Evolutionary conservation across 2,329 filamentous ascomycete genomes (phyloP).

Genomic region (Colletotrichum aenigma): DNA sequence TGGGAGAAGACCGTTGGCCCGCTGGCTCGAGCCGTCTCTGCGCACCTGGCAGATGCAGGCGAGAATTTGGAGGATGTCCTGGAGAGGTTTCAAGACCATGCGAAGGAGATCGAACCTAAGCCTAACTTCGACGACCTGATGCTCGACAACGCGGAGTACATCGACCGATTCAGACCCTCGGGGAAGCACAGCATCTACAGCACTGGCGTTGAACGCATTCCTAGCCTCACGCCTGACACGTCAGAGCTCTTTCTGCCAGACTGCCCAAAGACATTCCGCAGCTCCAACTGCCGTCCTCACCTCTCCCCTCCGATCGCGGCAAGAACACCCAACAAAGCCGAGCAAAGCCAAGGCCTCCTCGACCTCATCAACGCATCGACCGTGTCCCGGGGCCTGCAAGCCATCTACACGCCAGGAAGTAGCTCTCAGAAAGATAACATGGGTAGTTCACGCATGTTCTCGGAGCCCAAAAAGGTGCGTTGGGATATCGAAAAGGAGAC

Average conservation of each 20-base stretch:
- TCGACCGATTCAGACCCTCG: not conserved
- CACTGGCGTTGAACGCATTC: not conserved
- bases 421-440: not conserved
- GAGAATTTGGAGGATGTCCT: fast-evolving
- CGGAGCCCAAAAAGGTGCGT: not conserved
- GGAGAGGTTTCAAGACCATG: fast-evolving
- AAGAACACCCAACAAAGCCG: not conserved
- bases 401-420: not conserved
- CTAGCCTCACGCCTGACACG: not conserved
- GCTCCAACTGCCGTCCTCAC: not conserved
- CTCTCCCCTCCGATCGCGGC: not conserved
- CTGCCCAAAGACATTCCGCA: fast-evolving
- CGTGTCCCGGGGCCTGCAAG: not conserved
- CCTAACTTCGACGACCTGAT: not conserved
- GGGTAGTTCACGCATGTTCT: not conserved
- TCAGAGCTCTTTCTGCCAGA: not conserved
- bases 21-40: fast-evolving
- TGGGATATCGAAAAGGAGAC: not conserved
- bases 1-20: fast-evolving
- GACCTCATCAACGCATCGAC: not conserved
- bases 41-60: fast-evolving
- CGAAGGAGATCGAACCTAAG: not conserved
- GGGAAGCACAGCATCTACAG: fast-evolving
- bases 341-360: not conserved
- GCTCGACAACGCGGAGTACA: not conserved